Evolutionary conservation across 169 alveolate species (phyloP).

Genomic region (Plasmodium fragile): DNA sequence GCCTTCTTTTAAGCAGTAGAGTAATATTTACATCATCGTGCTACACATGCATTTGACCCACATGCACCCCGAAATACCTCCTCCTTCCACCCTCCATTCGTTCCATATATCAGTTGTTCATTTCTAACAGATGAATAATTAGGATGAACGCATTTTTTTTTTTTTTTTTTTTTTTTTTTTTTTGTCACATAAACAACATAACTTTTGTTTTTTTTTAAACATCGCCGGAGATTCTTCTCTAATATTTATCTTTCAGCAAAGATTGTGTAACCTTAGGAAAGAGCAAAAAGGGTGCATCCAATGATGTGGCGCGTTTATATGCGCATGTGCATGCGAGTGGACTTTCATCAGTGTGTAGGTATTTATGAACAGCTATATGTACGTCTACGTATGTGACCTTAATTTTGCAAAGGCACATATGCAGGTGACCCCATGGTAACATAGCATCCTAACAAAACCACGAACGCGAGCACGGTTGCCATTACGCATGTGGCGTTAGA

Average conservation of each 20-base stretch:
- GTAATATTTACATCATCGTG: not conserved
- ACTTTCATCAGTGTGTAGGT: not conserved
- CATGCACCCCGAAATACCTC: not conserved
- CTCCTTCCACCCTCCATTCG: not conserved
- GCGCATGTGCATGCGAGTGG: not conserved
- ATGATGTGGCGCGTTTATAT: not conserved
- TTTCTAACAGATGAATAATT: not conserved
- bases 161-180: not conserved
- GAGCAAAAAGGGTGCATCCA: not conserved
- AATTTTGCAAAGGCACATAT: not conserved
- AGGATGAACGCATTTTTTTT: not conserved
- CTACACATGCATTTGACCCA: not conserved
- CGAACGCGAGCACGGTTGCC: not conserved
- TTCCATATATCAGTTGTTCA: not conserved
- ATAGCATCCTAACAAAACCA: not conserved
- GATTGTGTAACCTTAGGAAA: not conserved
- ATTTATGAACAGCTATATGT: not conserved
- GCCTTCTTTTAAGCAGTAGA: not conserved
- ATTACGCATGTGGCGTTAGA: not conserved
- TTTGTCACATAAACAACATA: slow-evolving; percentile 1
- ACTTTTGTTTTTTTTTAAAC: not conserved
- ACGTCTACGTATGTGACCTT: not conserved
- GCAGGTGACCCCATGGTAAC: not conserved
- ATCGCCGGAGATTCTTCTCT: not conserved
- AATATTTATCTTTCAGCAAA: not conserved